These are phyloP conservation scores for Fusarium euwallaceae DNA, from an alignment of 2,329 filamentous ascomycete genomes.

Conservation along the genomic window DNA sequence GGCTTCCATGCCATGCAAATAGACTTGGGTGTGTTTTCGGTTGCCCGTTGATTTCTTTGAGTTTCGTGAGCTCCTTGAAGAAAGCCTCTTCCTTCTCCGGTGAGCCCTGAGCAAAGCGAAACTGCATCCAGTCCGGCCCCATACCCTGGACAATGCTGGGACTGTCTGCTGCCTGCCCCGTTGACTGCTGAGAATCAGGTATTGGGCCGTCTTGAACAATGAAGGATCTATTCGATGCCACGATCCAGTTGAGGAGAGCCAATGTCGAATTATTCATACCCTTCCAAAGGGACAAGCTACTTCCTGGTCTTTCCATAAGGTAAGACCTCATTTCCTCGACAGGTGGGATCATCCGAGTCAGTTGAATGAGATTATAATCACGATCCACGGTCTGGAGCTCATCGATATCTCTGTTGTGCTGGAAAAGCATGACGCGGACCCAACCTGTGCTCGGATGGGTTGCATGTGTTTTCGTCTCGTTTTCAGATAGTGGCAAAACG, in stretches of 20 bases:
- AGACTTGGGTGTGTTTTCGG: constrained; percentile 72
- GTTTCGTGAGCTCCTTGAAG: constrained; percentile 67
- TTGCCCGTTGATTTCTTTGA: constrained; percentile 50
- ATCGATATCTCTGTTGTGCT: constrained; percentile 44
- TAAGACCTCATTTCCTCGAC: constrained; percentile 69
- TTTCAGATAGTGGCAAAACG: background rate
- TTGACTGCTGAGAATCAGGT: constrained; percentile 11
- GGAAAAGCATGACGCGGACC: constrained; percentile 40
- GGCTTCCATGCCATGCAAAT: constrained; percentile 90
- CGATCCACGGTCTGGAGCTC: constrained; percentile 22
- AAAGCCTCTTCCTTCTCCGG: constrained; percentile 89
- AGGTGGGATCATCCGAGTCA: constrained; percentile 71
- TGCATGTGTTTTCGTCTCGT: constrained; percentile 2
- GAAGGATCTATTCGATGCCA: constrained; percentile 89
- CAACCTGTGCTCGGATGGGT: constrained; percentile 18
- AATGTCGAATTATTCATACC: constrained; percentile 75
- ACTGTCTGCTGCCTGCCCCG: constrained; percentile 52
- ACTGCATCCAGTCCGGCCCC: constrained; percentile 76
- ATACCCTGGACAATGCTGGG: constrained; percentile 70
- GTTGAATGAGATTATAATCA: constrained; percentile 53
- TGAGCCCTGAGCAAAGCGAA: constrained; percentile 88
- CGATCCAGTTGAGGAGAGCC: constrained; percentile 84
- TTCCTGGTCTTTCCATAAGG: constrained; percentile 56
- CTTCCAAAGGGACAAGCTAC: constrained; percentile 59
- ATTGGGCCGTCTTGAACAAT: constrained; percentile 79